A percentile compares a stretch with the other conserved stretches of the same genome.
phyloP scores from a whole-genome alignment of 768 basidiomycete genomes.

The Tulasnella calospora region DNA sequence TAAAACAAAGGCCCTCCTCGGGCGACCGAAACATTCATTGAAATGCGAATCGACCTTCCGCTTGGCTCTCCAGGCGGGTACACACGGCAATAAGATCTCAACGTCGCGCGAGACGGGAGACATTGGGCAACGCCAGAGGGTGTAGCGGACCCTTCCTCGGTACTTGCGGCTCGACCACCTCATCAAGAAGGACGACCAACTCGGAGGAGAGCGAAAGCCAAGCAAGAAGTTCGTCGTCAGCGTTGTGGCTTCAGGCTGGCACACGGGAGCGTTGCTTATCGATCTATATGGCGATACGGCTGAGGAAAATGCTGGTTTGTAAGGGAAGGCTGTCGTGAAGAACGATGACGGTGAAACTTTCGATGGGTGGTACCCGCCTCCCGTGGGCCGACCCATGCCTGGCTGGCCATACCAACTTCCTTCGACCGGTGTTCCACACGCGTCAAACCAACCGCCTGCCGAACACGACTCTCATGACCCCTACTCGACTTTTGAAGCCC shows the following conservation, averaged over 20 bases:
- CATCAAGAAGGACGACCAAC: constrained; percentile 31
- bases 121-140: constrained; percentile 37
- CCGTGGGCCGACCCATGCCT: neutral
- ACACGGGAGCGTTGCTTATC: constrained; percentile 82
- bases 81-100: constrained; percentile 38
- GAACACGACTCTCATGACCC: neutral
- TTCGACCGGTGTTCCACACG: neutral
- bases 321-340: neutral
- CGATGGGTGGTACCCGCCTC: neutral
- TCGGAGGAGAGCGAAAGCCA: constrained; percentile 43
- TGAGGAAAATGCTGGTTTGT: neutral
- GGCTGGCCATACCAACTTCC: neutral
- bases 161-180: constrained; percentile 54
- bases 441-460: neutral
- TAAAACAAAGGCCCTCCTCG: no score
- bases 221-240: constrained; percentile 71
- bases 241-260: constrained; percentile 84
- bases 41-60: constrained; percentile 43
- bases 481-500: constrained; percentile 7
- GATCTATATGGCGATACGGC: constrained; percentile 50
- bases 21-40: no score
- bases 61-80: constrained; percentile 60
- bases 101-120: constrained; percentile 30
- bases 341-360: neutral
- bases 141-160: constrained; percentile 60